A percentile compares a stretch with the other conserved stretches of the same genome.
Conservation (phyloP, 75 land plant species). For the Pinus tabuliformis region DNA sequence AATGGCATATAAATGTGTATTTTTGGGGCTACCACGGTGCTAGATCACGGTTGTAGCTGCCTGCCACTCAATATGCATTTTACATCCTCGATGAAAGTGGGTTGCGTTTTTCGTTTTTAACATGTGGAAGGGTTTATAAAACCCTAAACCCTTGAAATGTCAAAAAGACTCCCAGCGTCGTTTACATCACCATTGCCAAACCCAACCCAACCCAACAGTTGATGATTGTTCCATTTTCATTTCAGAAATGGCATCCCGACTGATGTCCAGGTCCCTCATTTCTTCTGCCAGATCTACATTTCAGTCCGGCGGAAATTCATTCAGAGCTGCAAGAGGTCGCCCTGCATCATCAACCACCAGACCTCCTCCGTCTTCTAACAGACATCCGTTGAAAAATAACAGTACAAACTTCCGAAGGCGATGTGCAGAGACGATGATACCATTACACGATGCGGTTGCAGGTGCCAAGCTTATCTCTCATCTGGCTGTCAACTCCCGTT, state of each 20-base stretch:
- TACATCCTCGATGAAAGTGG: no score
- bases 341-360: background rate
- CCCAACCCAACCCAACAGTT: background rate
- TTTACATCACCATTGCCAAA: background rate
- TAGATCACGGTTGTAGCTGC: no score
- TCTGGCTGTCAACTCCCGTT: background rate
- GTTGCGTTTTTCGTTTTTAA: no score
- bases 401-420: background rate
- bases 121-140: background rate
- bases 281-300: background rate
- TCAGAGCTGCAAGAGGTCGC: background rate
- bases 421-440: background rate
- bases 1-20: no score
- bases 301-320: background rate
- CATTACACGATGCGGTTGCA: background rate
- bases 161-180: no score
- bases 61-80: no score
- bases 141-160: background rate
- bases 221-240: background rate
- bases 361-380: background rate
- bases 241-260: constrained; percentile 2
- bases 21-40: no score
- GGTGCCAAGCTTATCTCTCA: constrained; percentile 3
- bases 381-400: background rate
- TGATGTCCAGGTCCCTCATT: background rate